Evolutionary conservation across 106 monocot species (phyloP).

Genomic region (Acorus gramineus): DNA sequence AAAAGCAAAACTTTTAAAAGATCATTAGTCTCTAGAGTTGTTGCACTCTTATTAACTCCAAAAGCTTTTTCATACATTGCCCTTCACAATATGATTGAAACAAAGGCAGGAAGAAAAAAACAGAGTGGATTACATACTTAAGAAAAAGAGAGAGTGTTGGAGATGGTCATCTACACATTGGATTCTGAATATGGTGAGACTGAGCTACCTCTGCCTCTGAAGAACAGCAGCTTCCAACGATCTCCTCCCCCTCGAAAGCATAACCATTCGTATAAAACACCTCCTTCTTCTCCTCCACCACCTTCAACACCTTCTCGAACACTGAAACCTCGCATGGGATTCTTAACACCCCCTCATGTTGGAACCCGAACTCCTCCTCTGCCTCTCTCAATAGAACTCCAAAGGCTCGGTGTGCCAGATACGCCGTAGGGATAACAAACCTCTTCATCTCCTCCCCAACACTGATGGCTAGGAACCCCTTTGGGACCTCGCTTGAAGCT

Average conservation of each 20-base stretch:
- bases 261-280: not conserved
- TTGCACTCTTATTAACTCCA: too few species aligned
- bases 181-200: conserved; percentile 11
- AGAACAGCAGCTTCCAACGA: conserved; percentile 12
- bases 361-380: conserved; percentile 31
- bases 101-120: too few species aligned
- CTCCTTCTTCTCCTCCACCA: conserved; percentile 34
- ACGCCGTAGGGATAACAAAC: conserved; percentile 52
- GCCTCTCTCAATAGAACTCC: conserved; percentile 11
- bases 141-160: too few species aligned
- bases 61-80: too few species aligned
- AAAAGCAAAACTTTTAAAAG: too few species aligned
- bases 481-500: conserved; percentile 14
- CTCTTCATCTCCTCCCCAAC: conserved; percentile 42
- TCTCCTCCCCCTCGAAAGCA: too few species aligned
- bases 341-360: conserved; percentile 49
- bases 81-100: too few species aligned
- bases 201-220: conserved; percentile 16
- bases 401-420: conserved; percentile 34
- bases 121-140: too few species aligned
- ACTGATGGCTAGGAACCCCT: conserved; percentile 40
- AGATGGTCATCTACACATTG: conserved; percentile 19
- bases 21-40: too few species aligned
- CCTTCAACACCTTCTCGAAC: conserved; percentile 35
- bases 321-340: conserved; percentile 46